Percentiles rank a stretch among this genome's conserved stretches.
These are phyloP conservation scores for Ustilago shanxiensis DNA, from an alignment of 1,284 basidiomycete species.

Conservation along the genomic window DNA sequence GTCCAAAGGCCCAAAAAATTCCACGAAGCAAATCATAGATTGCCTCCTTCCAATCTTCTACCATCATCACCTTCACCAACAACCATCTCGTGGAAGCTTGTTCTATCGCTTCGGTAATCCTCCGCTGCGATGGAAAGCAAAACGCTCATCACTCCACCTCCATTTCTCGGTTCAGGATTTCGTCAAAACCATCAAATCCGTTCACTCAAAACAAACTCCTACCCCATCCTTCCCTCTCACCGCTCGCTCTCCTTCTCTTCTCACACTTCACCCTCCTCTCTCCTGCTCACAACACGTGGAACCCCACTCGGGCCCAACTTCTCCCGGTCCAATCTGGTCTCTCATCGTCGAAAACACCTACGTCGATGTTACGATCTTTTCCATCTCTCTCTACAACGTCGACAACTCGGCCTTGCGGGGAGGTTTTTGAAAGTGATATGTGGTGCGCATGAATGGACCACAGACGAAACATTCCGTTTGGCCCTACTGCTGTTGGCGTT, in stretches of 20 bases:
- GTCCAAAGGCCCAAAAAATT: background rate
- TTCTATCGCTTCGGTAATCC: too few relatives aligned
- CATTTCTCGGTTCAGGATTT: conserved; percentile 22
- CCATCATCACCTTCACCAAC: too few relatives aligned
- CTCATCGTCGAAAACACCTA: conserved; percentile 26
- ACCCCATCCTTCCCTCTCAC: conserved; percentile 18
- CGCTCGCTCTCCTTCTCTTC: conserved; percentile 29
- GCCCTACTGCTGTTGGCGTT: conserved; percentile 6
- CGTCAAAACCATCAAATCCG: conserved; percentile 42
- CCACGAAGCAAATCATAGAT: too few relatives aligned
- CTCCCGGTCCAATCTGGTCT: conserved; percentile 8
- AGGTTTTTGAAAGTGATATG: conserved; percentile 24
- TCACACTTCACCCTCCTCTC: conserved; percentile 18
- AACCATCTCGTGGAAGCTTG: too few relatives aligned
- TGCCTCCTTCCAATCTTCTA: background rate
- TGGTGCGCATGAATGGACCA: conserved; percentile 36
- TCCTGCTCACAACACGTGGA: conserved; percentile 18
- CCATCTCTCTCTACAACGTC: conserved; percentile 19
- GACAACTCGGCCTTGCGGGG: conserved; percentile 16
- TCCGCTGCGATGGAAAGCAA: conserved; percentile 22
- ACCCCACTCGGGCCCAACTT: background rate
- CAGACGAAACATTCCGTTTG: conserved; percentile 14
- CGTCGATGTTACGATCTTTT: conserved; percentile 31
- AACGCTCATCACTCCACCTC: conserved; percentile 15
- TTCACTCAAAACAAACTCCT: conserved; percentile 33